A percentile compares a stretch with the other conserved stretches of the same genome.
Conservation (phyloP, 441 rosid species). For the Pelargonium myrrhifolium region DNA sequence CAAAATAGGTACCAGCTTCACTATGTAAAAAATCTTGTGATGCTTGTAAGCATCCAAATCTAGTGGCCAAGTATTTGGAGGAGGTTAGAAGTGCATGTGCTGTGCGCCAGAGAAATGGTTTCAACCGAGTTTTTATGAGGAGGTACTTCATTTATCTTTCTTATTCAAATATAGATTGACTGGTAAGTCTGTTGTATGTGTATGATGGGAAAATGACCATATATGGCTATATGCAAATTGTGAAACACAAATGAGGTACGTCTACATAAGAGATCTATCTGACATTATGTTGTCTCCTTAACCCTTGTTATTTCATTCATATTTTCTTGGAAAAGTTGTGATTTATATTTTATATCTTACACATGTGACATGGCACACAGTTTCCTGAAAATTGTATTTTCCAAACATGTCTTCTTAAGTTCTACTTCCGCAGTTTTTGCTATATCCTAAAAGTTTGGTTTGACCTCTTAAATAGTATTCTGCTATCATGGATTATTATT, state of each 20-base stretch:
- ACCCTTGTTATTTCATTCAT: neutral
- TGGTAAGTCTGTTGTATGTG: neutral
- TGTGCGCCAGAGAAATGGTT: conserved; percentile 43
- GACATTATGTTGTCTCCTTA: neutral
- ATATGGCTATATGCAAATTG: neutral
- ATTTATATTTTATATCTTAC: neutral
- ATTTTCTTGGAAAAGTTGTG: neutral
- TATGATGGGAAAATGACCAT: conserved; percentile 1
- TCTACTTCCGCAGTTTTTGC: neutral
- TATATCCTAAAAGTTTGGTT: neutral
- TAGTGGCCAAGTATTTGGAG: conserved; percentile 54
- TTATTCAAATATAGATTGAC: conserved; percentile 1
- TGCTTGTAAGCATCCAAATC: conserved; percentile 75
- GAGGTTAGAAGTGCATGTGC: conserved; percentile 43
- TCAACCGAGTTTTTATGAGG: conserved; percentile 48
- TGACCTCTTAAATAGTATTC: neutral
- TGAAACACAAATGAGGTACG: neutral
- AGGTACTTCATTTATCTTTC: conserved; percentile 35
- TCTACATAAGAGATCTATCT: neutral
- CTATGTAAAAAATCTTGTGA: conserved; percentile 73
- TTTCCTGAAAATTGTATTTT: neutral
- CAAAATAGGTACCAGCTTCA: conserved; percentile 47
- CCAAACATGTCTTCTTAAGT: neutral
- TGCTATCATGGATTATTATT: neutral
- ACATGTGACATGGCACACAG: neutral